Evolutionary conservation across 306 rosid genomes (phyloP).

Genomic region (Casuarina equisetifolia): DNA sequence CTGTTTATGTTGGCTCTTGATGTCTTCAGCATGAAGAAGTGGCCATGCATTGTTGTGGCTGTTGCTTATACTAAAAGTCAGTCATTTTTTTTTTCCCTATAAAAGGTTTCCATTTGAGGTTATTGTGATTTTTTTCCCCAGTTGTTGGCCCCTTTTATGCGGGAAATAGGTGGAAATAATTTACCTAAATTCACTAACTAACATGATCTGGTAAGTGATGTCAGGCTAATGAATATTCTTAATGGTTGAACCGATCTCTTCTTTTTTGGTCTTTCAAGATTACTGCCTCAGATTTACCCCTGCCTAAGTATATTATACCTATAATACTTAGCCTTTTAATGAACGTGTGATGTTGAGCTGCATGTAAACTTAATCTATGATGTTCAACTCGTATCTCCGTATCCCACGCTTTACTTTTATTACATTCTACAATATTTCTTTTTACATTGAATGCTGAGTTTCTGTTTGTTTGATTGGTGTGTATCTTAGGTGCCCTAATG

Average conservation of each 20-base stretch:
- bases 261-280: background rate
- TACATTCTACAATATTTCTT: background rate
- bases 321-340: no score
- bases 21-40: background rate
- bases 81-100: background rate
- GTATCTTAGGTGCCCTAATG: conserved; percentile 64
- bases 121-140: background rate
- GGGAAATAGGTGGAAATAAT: background rate
- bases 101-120: background rate
- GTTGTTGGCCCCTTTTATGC: background rate
- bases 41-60: background rate
- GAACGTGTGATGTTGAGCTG: no score
- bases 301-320: no score
- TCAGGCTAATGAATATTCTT: no score
- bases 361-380: no score
- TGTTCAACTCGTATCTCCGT: no score
- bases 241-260: background rate
- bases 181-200: background rate
- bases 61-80: background rate
- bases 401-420: background rate
- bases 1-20: background rate
- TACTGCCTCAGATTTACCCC: no score
- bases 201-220: background rate
- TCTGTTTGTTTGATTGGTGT: background rate
- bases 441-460: background rate